A percentile compares a stretch with the other conserved stretches of the same genome.
phyloP scores from a whole-genome alignment of 1,284 basidiomycete species.

The Pseudozyma hubeiensis region DNA sequence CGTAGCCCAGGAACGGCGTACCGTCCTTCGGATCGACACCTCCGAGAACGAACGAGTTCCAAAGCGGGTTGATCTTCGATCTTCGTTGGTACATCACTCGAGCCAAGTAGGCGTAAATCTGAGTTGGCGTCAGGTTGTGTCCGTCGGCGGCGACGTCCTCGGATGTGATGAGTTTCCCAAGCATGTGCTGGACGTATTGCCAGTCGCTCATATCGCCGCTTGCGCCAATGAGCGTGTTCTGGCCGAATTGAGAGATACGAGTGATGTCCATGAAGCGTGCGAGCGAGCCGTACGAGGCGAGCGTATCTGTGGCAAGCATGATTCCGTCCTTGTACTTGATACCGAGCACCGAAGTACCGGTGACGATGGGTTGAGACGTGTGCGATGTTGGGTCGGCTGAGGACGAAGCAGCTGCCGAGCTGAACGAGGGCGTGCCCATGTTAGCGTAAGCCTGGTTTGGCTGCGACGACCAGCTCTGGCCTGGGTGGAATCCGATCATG shows the following conservation, averaged over 20 bases:
- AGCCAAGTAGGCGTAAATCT: conserved; percentile 92
- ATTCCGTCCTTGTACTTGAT: conserved; percentile 95
- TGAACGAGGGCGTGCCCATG: conserved; percentile 65
- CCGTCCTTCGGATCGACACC: conserved; percentile 57
- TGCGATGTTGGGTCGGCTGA: conserved; percentile 44
- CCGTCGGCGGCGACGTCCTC: conserved; percentile 86
- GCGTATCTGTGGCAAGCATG: conserved; percentile 99
- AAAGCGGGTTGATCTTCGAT: conserved; percentile 90
- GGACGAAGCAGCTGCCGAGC: conserved; percentile 29
- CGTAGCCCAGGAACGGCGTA: conserved; percentile 77
- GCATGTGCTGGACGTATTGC: conserved; percentile 85
- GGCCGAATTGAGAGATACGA: conserved; percentile 85
- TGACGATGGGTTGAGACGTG: conserved; percentile 86
- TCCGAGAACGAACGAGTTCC: conserved; percentile 96
- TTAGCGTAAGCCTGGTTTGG: conserved; percentile 35
- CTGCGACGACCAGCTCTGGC: conserved; percentile 52
- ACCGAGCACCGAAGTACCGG: conserved; percentile 93
- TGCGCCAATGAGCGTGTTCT: conserved; percentile 84
- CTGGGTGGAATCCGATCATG: conserved; percentile 51
- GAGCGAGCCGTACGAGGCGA: conserved; percentile 96
- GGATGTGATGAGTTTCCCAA: conserved; percentile 70
- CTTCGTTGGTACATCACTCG: conserved; percentile 91
- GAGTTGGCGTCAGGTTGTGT: conserved; percentile 84
- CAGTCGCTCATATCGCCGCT: conserved; percentile 98
- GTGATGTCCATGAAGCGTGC: conserved; percentile 96